These are phyloP conservation scores for Withania somnifera DNA, from an alignment of 305 asterid genomes.

Conservation along the genomic window DNA sequence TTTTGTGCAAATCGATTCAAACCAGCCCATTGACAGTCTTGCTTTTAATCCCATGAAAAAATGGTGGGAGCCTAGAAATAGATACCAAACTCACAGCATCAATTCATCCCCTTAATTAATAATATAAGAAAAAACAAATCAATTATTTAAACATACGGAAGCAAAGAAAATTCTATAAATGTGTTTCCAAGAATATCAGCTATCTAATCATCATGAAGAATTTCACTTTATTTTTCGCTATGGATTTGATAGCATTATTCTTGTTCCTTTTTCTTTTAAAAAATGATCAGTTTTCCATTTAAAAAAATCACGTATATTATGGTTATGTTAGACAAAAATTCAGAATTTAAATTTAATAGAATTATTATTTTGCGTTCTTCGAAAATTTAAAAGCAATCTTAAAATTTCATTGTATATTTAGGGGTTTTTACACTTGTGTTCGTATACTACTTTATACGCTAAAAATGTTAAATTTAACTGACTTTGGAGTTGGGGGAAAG, in stretches of 20 bases:
- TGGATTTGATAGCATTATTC: not conserved
- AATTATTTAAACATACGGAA: slow-evolving; percentile 1
- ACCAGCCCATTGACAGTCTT: no score
- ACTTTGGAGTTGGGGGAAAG: not conserved
- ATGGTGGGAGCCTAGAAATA: slow-evolving; percentile 4
- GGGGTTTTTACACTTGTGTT: not conserved
- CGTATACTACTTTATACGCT: not conserved
- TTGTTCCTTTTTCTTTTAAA: not conserved
- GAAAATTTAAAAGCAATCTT: not conserved
- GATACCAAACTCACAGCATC: slow-evolving; percentile 5
- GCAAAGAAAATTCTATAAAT: not conserved
- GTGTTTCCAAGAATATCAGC: not conserved
- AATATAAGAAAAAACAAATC: slow-evolving; percentile 1
- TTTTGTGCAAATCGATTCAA: no score
- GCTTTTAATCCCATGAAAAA: not conserved
- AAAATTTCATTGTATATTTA: not conserved
- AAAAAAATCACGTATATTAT: not conserved
- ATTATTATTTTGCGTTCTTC: not conserved
- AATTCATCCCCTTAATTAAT: not conserved
- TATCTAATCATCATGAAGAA: not conserved
- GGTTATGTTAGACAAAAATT: not conserved
- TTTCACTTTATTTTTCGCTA: not conserved
- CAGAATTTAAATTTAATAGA: not conserved
- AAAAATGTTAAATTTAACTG: not conserved
- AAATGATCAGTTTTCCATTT: not conserved